Evolutionary conservation across 306 rosid genomes (phyloP).

Genomic region (Abrus precatorius): DNA sequence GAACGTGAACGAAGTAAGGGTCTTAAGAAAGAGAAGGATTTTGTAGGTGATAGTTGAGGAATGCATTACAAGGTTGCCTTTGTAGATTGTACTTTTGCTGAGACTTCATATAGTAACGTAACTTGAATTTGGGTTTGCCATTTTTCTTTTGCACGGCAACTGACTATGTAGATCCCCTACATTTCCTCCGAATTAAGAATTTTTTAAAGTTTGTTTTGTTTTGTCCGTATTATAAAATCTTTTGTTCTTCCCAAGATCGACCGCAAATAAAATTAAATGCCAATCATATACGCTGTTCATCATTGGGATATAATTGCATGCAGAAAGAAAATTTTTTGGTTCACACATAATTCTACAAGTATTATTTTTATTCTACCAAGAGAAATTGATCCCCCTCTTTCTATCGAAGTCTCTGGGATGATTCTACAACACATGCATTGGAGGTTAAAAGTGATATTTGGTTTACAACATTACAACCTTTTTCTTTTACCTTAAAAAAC

Average conservation of each 20-base stretch:
- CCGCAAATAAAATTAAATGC: background rate
- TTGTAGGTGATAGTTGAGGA: constrained; percentile 8
- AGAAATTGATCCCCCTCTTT: background rate
- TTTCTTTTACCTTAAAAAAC: too few species aligned
- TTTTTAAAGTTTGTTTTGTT: background rate
- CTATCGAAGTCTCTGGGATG: background rate
- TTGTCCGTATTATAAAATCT: background rate
- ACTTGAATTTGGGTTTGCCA: background rate
- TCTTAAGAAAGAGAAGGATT: constrained; percentile 31
- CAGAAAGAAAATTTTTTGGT: too few species aligned
- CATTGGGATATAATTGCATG: background rate
- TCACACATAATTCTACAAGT: background rate
- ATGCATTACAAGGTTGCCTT: background rate
- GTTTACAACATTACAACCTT: too few species aligned
- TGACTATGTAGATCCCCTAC: background rate
- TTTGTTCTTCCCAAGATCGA: background rate
- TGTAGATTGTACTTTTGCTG: background rate
- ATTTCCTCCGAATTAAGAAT: background rate
- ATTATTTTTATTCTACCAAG: background rate
- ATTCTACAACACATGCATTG: background rate
- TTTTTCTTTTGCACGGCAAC: background rate
- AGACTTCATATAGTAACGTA: too few species aligned
- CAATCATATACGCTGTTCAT: background rate
- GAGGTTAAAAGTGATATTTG: background rate
- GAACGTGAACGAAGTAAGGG: background rate